phyloP scores from a whole-genome alignment of 2,329 filamentous ascomycete genomes.

The Chrysosporium keratinophilum region DNA sequence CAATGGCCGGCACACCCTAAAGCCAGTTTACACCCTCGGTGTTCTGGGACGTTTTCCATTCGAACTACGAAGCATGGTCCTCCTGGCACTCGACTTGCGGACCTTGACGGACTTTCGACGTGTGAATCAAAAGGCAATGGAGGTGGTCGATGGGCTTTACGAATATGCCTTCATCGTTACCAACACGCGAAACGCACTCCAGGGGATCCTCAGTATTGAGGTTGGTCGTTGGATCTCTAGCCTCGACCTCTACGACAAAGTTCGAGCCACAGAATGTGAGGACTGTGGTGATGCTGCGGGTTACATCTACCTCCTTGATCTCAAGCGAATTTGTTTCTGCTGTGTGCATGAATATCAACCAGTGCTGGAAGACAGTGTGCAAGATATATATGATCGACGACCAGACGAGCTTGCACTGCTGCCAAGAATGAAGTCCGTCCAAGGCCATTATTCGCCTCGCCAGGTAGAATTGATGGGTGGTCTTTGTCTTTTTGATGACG shows the following conservation, averaged over 20 bases:
- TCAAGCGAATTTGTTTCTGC: constrained; percentile 32
- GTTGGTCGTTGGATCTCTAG: constrained; percentile 23
- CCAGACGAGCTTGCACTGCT: constrained; percentile 14
- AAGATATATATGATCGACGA: constrained; percentile 19
- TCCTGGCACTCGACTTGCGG: constrained; percentile 25
- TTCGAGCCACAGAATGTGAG: constrained; percentile 26
- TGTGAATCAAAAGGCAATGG: constrained; percentile 23
- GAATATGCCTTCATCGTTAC: constrained; percentile 27
- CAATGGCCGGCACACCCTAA: constrained; percentile 17
- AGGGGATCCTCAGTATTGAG: constrained; percentile 28
- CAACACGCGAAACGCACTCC: constrained; percentile 20
- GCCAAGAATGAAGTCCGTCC: background rate
- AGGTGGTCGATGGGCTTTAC: constrained; percentile 29
- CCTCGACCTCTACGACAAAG: constrained; percentile 25
- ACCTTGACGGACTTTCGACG: constrained; percentile 29
- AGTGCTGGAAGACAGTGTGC: too few relatives aligned
- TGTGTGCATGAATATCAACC: constrained; percentile 10
- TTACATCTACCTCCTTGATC: constrained; percentile 34
- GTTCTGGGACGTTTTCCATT: constrained; percentile 23
- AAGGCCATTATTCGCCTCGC: background rate
- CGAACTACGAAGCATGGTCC: constrained; percentile 24
- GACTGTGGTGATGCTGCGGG: constrained; percentile 31
- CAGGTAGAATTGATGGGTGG: background rate
- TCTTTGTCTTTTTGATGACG: background rate
- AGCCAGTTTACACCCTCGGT: constrained; percentile 15